These are phyloP conservation scores for Apiospora kogelbergensis DNA, from an alignment of 2,329 filamentous ascomycete species.

Conservation along the genomic window DNA sequence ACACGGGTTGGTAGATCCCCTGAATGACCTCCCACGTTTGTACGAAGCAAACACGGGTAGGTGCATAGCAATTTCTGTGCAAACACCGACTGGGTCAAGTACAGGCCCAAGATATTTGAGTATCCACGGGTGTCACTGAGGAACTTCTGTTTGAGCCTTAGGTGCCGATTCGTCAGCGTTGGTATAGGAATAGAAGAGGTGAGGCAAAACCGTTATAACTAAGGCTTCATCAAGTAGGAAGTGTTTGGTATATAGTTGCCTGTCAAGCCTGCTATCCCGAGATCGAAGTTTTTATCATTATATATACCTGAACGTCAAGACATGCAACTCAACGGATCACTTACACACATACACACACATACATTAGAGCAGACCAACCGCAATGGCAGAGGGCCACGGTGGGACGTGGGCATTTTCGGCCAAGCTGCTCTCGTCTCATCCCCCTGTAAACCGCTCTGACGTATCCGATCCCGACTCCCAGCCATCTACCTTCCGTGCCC, in stretches of 20 bases:
- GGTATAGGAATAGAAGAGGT: too few species aligned
- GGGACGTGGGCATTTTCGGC: background rate
- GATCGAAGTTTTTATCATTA: background rate
- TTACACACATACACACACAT: background rate
- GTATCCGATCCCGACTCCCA: background rate
- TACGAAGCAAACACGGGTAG: background rate
- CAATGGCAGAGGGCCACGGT: background rate
- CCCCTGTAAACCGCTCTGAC: background rate
- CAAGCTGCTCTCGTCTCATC: background rate
- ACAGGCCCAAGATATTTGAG: too few species aligned
- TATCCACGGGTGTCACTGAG: too few species aligned
- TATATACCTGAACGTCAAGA: background rate
- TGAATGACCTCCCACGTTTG: background rate
- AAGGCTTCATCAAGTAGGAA: background rate
- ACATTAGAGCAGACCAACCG: background rate
- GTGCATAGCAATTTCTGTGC: too few species aligned
- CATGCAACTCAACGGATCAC: background rate
- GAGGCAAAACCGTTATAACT: background rate
- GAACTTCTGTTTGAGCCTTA: background rate
- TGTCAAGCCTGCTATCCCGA: background rate
- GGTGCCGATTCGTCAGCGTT: too few species aligned
- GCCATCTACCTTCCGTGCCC: background rate
- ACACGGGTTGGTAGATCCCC: background rate
- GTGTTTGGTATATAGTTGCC: background rate
- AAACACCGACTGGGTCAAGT: too few species aligned